These are phyloP conservation scores for Mycena kentingensis DNA, from an alignment of 768 basidiomycete genomes.

Conservation along the genomic window DNA sequence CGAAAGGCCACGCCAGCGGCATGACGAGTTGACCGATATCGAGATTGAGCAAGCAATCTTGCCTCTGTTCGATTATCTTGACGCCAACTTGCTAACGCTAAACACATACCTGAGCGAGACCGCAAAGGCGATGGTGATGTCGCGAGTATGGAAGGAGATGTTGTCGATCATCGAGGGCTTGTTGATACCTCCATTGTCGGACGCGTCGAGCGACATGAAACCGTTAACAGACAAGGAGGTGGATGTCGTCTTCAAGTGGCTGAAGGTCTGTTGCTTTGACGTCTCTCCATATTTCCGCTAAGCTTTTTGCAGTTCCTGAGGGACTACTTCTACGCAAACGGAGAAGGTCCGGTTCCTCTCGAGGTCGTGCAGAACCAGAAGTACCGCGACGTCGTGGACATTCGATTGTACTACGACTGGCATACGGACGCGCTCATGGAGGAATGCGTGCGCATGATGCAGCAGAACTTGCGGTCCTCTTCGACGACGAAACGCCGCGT, in stretches of 20 bases:
- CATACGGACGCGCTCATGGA: constrained; percentile 90
- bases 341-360: constrained; percentile 87
- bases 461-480: constrained; percentile 74
- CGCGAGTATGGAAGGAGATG: constrained; percentile 95
- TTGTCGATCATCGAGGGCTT: constrained; percentile 81
- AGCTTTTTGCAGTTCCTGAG: constrained; percentile 77
- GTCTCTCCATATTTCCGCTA: too few species aligned
- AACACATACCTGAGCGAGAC: constrained; percentile 84
- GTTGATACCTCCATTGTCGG: constrained; percentile 88
- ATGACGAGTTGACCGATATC: constrained; percentile 84
- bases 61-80: constrained; percentile 94
- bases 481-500: constrained; percentile 83
- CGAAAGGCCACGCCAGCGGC: constrained; percentile 77
- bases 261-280: constrained; percentile 72
- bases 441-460: constrained; percentile 95
- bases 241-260: constrained; percentile 98
- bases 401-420: constrained; percentile 97
- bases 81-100: constrained; percentile 87
- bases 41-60: constrained; percentile 93
- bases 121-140: constrained; percentile 91
- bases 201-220: constrained; percentile 85
- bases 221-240: constrained; percentile 94
- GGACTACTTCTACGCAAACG: constrained; percentile 93
- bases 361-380: constrained; percentile 91
- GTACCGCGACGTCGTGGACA: constrained; percentile 87